A percentile compares a stretch with the other conserved stretches of the same genome.
Conservation (phyloP, 2,329 filamentous ascomycete species). For the Camptophora hylomeconis region DNA sequence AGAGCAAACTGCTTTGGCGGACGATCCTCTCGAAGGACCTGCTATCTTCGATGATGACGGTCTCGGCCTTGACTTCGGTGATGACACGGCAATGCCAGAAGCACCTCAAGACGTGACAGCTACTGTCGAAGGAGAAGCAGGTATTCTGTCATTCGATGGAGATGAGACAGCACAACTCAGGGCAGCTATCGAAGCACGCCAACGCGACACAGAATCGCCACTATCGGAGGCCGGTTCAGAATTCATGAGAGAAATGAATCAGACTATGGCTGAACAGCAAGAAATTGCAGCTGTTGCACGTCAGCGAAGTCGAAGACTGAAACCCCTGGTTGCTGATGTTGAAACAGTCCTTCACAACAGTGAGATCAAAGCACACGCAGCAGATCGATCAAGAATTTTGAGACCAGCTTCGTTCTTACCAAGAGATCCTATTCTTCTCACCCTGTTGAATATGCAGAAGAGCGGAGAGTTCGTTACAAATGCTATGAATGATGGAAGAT, state of each 20-base stretch:
- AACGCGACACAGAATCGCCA: conserved; percentile 38
- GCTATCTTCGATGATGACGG: conserved; percentile 41
- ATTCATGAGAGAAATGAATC: conserved; percentile 49
- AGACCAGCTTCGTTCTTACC: conserved; percentile 73
- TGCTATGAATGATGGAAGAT: conserved; percentile 69
- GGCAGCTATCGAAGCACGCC: conserved; percentile 21
- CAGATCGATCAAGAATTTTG: conserved; percentile 74
- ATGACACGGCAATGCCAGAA: conserved; percentile 29
- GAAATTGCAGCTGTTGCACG: conserved; percentile 46
- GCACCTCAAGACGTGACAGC: conserved; percentile 29
- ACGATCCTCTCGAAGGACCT: conserved; percentile 53
- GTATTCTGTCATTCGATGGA: conserved; percentile 42
- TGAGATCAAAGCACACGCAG: conserved; percentile 76
- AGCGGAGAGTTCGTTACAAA: conserved; percentile 79
- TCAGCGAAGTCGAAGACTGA: conserved; percentile 66
- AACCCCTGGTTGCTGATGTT: conserved; percentile 67
- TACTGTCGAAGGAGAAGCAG: conserved; percentile 46
- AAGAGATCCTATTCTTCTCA: conserved; percentile 72
- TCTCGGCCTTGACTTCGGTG: conserved; percentile 38
- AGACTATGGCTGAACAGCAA: conserved; percentile 42
- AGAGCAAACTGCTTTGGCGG: conserved; percentile 52
- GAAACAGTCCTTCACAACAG: conserved; percentile 63
- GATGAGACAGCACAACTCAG: conserved; percentile 37
- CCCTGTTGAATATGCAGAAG: conserved; percentile 83
- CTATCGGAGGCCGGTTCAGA: conserved; percentile 41